These are phyloP conservation scores for Chaetomium strumarium DNA, from an alignment of 2,329 filamentous ascomycete genomes.

Conservation along the genomic window DNA sequence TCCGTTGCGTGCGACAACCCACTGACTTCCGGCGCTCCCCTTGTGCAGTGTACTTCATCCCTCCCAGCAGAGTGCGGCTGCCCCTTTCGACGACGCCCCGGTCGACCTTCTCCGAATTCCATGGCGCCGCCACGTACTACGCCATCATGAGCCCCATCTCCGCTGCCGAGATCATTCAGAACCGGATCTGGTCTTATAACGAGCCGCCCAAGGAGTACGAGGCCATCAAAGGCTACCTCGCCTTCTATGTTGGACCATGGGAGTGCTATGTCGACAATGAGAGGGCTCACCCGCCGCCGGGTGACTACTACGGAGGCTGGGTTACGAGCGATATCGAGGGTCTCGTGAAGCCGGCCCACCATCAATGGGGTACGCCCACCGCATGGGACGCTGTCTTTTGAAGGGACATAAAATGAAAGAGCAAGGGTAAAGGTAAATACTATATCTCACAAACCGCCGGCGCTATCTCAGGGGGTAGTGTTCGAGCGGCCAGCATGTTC, in stretches of 20 bases:
- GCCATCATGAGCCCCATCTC: slow-evolving; percentile 37
- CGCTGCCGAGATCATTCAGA: slow-evolving; percentile 34
- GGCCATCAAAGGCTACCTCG: slow-evolving; percentile 49
- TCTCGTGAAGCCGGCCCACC: slow-evolving; percentile 36
- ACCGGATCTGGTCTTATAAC: slow-evolving; percentile 56
- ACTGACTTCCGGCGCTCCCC: slow-evolving; percentile 10
- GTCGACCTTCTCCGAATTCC: slow-evolving; percentile 53
- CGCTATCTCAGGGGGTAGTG: slow-evolving; percentile 8
- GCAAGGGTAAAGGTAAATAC: not conserved
- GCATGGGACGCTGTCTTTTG: slow-evolving; percentile 17
- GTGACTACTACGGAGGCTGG: slow-evolving; percentile 61
- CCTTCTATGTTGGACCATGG: slow-evolving; percentile 57
- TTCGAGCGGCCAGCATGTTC: slow-evolving; percentile 15
- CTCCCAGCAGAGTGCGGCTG: slow-evolving; percentile 43
- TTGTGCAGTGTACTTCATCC: slow-evolving; percentile 52
- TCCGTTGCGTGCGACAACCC: not conserved
- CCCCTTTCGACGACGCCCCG: slow-evolving; percentile 41
- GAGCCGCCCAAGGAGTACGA: slow-evolving; percentile 46
- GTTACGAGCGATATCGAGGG: slow-evolving; percentile 55
- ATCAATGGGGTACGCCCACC: slow-evolving; percentile 27
- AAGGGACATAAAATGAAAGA: not conserved
- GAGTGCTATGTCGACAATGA: slow-evolving; percentile 58
- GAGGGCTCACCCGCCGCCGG: slow-evolving; percentile 51
- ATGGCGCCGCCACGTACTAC: slow-evolving; percentile 55
- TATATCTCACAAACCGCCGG: slow-evolving; percentile 7